Percentiles rank a stretch among this genome's conserved stretches.
Conservation (phyloP, 163 green algal species). For the Scenedesmus sp. region DNA sequence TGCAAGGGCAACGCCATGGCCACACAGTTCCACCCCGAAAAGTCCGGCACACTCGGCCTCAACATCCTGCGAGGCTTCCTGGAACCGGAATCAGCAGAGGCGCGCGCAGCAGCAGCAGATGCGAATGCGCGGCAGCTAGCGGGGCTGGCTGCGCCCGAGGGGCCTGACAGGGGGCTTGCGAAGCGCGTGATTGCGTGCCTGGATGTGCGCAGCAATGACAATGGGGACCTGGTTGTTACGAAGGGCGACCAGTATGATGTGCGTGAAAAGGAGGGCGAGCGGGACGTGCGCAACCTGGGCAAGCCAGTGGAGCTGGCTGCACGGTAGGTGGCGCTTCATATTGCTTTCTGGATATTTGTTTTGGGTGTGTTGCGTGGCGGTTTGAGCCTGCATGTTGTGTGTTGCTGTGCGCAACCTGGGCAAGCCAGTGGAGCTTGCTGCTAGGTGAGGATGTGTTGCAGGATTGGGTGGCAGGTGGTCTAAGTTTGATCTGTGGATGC, state of each 20-base stretch:
- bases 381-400: too few species aligned
- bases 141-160: background rate
- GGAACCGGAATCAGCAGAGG: conserved; percentile 59
- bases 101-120: conserved; percentile 15
- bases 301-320: conserved; percentile 95
- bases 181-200: conserved; percentile 98
- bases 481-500: background rate
- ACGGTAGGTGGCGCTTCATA: conserved; percentile 35
- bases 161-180: conserved; percentile 70
- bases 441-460: conserved; percentile 41
- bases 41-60: conserved; percentile 89
- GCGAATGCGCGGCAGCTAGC: conserved; percentile 5
- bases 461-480: background rate
- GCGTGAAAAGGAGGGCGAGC: conserved; percentile 63
- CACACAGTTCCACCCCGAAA: conserved; percentile 99
- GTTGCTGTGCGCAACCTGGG: conserved; percentile 93
- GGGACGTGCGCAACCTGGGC: conserved; percentile 95
- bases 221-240: conserved; percentile 95
- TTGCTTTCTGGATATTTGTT: too few species aligned
- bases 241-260: conserved; percentile 99
- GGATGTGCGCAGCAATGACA: conserved; percentile 97
- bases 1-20: conserved; percentile 82
- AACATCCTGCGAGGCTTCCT: conserved; percentile 89
- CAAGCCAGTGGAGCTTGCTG: conserved; percentile 93
- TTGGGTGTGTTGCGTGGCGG: too few species aligned